Base-by-base conservation (phyloP, 495 filamentous ascomycete species). In the Opeltia flavorubescens region DNA sequence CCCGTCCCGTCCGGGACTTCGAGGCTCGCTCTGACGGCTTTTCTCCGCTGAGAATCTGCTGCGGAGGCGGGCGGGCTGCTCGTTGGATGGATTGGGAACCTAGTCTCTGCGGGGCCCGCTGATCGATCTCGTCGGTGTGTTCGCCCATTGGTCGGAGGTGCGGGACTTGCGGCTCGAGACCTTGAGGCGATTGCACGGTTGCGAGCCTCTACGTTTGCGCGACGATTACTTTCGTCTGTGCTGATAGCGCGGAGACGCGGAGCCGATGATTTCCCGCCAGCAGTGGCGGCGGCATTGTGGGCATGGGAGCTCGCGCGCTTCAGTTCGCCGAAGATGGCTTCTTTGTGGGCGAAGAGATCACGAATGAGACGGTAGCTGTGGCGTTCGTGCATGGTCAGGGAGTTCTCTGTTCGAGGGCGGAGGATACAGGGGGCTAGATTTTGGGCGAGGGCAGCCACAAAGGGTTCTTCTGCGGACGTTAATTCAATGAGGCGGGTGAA, bases 401-500 rank as follows among this genome's bases (percentile, higher is more conserved):
- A 87, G 29, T 76, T 93, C 52, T 96, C 86, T 9, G 70, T 71
- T 45, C 82, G 81, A 13, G 91, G 91, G 11, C 93, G 83, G 17
- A 99, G 75, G 53, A 99, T 76, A 52, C 87, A 95, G 24, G 87
- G 81, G 0, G 93, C 77, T 15, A 99, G 71, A n/a, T 66, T 65
- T 44, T 80, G 80, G 4, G 89, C 85, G 24, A 99, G 74, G 25
- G 80, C 66, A 41, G 81, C 58, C 47, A 95, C 64, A 60, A 87
- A 96, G 42, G 79, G 67, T 62, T 96, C 91, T 50, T 94, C 89
- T 40, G 91, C 91, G 29, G 88, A 95, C 5, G 91, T 99, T 47
- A 96, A 72, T 54, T 99, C 93, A 60, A 99, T 89, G 51, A 99
- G 69, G 49, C 93, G 84, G 12, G 91, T 94, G 62, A 96, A 95